Evolutionary conservation across 2,329 filamentous ascomycete species (phyloP).

Genomic region (Fusarium duplospermum): DNA sequence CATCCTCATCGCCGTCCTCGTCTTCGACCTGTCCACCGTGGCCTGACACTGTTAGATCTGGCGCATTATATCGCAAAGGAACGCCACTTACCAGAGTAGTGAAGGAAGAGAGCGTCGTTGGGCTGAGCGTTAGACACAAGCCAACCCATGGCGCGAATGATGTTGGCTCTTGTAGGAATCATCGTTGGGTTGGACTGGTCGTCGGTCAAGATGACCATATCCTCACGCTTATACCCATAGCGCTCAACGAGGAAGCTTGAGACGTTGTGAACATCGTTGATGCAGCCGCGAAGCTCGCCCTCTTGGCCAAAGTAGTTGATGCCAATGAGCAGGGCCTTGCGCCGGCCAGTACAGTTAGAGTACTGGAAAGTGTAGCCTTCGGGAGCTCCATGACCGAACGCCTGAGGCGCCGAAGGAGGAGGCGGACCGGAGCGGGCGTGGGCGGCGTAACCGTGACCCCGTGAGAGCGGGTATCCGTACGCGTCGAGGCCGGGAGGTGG

Average conservation of each 20-base stretch:
- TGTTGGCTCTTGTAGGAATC: conserved; percentile 81
- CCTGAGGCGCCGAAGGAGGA: conserved; percentile 63
- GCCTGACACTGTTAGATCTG: conserved; percentile 56
- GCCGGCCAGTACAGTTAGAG: conserved; percentile 77
- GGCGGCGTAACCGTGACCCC: conserved; percentile 41
- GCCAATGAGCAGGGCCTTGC: conserved; percentile 81
- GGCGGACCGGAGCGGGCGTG: conserved; percentile 52
- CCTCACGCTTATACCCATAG: conserved; percentile 79
- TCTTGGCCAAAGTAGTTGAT: conserved; percentile 84
- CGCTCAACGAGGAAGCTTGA: conserved; percentile 75
- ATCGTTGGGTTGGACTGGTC: conserved; percentile 77
- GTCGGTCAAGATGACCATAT: conserved; percentile 84
- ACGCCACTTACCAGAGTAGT: conserved; percentile 71
- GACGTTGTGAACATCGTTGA: conserved; percentile 85
- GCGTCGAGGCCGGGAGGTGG: conserved; percentile 58
- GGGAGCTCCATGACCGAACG: conserved; percentile 76
- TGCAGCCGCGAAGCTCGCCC: conserved; percentile 79
- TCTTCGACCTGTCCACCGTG: conserved; percentile 83
- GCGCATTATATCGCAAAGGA: not conserved
- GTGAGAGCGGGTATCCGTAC: conserved; percentile 59
- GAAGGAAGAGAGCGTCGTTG: conserved; percentile 82
- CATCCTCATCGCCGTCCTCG: conserved; percentile 79
- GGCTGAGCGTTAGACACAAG: conserved; percentile 76
- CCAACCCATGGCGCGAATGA: conserved; percentile 80
- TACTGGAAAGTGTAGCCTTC: conserved; percentile 79